A percentile compares a stretch with the other conserved stretches of the same genome.
phyloP scores from a whole-genome alignment of 768 basidiomycete species.

The Suillus plorans region DNA sequence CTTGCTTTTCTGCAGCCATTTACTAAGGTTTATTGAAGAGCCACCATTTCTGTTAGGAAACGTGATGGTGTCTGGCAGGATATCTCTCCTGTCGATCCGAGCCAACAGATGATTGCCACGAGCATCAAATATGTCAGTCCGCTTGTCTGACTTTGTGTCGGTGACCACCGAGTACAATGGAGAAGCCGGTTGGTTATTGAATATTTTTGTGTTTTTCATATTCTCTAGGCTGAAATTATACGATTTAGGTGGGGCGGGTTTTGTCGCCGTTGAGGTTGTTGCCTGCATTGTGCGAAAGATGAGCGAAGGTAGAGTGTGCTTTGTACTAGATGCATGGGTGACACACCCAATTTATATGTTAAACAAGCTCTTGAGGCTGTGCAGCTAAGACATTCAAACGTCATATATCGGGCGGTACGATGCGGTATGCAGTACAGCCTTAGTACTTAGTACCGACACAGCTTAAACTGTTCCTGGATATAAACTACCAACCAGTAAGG shows the following conservation, averaged over 20 bases:
- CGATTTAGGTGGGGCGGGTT: neutral
- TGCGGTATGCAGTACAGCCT: neutral
- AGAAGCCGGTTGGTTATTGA: neutral
- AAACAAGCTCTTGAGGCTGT: neutral
- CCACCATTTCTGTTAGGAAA: slow-evolving; percentile 8
- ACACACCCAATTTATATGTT: neutral
- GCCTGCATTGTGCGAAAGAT: slow-evolving; percentile 8
- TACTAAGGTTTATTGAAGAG: slow-evolving; percentile 11
- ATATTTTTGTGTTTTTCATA: slow-evolving; percentile 16
- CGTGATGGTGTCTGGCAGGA: slow-evolving; percentile 17
- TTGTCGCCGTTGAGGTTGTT: neutral
- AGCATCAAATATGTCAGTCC: slow-evolving; percentile 11
- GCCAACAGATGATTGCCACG: slow-evolving; percentile 10
- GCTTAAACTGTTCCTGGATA: neutral
- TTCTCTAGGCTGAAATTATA: slow-evolving; percentile 13
- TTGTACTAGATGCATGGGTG: neutral
- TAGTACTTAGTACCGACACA: neutral
- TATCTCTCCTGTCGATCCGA: slow-evolving; percentile 3
- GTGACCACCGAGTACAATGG: slow-evolving; percentile 16
- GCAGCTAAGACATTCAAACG: neutral
- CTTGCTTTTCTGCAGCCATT: slow-evolving; percentile 14
- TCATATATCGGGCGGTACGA: neutral
- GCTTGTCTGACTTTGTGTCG: slow-evolving; percentile 8
- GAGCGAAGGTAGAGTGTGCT: neutral
- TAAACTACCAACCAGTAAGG: neutral